Conservation (phyloP, 768 basidiomycete genomes). For the Lentinula sp. region DNA sequence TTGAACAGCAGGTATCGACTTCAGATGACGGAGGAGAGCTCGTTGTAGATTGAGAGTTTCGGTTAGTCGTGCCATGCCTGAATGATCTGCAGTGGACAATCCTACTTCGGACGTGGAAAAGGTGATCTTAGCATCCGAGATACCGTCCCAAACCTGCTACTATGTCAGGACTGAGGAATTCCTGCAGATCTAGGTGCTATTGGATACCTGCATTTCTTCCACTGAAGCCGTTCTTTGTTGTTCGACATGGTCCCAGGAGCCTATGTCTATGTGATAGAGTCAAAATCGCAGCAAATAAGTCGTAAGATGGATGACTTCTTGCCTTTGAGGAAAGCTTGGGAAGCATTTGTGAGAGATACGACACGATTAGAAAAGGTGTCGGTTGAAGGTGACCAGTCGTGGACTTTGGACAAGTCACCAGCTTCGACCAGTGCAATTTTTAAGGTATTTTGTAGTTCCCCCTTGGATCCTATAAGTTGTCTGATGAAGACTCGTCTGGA, state of each 20-base stretch:
- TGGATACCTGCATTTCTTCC: conserved; percentile 77
- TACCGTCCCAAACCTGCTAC: conserved; percentile 83
- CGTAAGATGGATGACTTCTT: conserved; percentile 3
- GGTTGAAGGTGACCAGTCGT: conserved; percentile 54
- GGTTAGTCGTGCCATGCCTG: conserved; percentile 74
- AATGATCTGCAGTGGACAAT: conserved; percentile 14
- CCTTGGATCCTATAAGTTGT: conserved; percentile 42
- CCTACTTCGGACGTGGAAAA: conserved; percentile 56
- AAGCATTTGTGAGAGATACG: conserved; percentile 77
- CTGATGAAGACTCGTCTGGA: neutral
- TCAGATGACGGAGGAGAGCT: conserved; percentile 65
- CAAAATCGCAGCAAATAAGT: neutral
- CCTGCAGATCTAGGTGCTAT: neutral
- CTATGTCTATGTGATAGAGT: conserved; percentile 48
- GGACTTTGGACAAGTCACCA: conserved; percentile 62
- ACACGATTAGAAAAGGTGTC: conserved; percentile 76
- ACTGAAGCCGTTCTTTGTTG: conserved; percentile 60
- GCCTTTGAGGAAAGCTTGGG: conserved; percentile 65
- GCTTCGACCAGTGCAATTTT: conserved; percentile 78
- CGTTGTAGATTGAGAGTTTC: conserved; percentile 94
- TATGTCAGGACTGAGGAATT: conserved; percentile 3
- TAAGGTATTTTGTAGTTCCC: conserved; percentile 42
- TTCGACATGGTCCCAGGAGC: conserved; percentile 81
- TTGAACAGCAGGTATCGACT: conserved; percentile 43
- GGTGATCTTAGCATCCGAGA: conserved; percentile 72